Base-by-base conservation (phyloP, 257 asterid genomes). In the Solanum pennellii region DNA sequence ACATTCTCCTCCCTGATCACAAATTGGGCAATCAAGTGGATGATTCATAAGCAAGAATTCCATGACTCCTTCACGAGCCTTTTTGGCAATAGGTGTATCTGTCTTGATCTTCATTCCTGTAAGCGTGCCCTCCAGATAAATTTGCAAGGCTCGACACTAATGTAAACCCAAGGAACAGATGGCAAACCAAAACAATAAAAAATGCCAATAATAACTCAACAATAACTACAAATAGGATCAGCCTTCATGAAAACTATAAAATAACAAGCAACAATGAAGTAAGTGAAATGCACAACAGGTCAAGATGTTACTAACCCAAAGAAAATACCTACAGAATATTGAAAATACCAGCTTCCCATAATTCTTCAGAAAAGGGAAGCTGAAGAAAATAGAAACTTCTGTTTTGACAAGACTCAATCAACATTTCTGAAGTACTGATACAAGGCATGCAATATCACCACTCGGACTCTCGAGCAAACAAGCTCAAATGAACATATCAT, bases 1-100 rank as follows among this genome's bases (percentile, higher is more conserved):
- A 88, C 98, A 96, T 87, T 96, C 99, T 87, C 99, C 99, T 87
- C 99, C 99, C 92, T 96, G 99, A 90, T 96, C 99, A 92, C 99
- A 96, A 88, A 96, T 96, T 52, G 99, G 99, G 91, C 99, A 96
- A 89, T 96, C 99, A 87, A 96, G 44, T 12, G 99, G 99, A 91
- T 96, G 99, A 90, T 96, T 96, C 98, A 96, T 96, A 90, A 96
- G 91, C 83, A 96, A 92, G 90, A 97, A 97, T 90, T 97, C 99
- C 99, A 97, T 97, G 71, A 95, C 99, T 25, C 98, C 98, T 93
- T 97, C 98, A 86, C 99, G 89, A 6, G 99, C 99, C 94, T 97
- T 97, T 95, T 95, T 97, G 16, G 99, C 98, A 82, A 97, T 29
- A 49, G 98, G 98, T 27, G 98, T 94, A 87, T 94, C 97, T 0